Conservation (phyloP, 1,284 basidiomycete genomes). For the Veloporphyrellus conicus region DNA sequence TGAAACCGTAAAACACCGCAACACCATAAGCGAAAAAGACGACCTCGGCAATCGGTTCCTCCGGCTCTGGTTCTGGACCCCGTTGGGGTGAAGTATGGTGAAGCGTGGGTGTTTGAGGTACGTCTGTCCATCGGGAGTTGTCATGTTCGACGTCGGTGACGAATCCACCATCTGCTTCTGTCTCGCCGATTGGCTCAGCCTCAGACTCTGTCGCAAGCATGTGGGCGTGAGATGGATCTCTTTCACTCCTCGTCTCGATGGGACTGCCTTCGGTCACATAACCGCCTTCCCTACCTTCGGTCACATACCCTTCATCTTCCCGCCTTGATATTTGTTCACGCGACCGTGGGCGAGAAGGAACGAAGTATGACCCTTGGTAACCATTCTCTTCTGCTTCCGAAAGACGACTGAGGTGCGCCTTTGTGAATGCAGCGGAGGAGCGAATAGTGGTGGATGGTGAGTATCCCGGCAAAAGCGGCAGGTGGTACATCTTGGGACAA, state of each 20-base stretch:
- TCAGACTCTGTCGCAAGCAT: slow-evolving; percentile 16
- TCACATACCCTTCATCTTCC: slow-evolving; percentile 33
- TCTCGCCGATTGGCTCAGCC: slow-evolving; percentile 10
- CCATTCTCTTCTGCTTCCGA: slow-evolving; percentile 88
- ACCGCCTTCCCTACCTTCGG: slow-evolving; percentile 24
- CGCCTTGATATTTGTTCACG: slow-evolving; percentile 18
- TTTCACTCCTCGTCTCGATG: slow-evolving; percentile 8
- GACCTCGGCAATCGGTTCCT: slow-evolving; percentile 68
- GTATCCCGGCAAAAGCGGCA: slow-evolving; percentile 89
- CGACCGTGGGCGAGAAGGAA: slow-evolving; percentile 32
- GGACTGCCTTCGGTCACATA: slow-evolving; percentile 25
- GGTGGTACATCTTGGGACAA: slow-evolving; percentile 72
- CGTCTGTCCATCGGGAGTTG: neutral
- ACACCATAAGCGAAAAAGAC: slow-evolving; percentile 87
- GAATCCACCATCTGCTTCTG: slow-evolving; percentile 13
- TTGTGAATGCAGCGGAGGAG: slow-evolving; percentile 68
- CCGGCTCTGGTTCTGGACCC: slow-evolving; percentile 17
- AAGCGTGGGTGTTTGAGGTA: slow-evolving; percentile 4
- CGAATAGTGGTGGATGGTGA: slow-evolving; percentile 80
- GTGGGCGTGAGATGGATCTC: neutral
- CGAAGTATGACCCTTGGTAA: slow-evolving; percentile 83
- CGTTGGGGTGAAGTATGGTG: slow-evolving; percentile 1
- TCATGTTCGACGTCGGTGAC: slow-evolving; percentile 13
- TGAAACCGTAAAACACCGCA: slow-evolving; percentile 82
- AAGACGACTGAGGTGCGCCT: slow-evolving; percentile 61